Evolutionary conservation across 2,329 filamentous ascomycete species (phyloP), one percentile per base, ranked within the genome.

Genomic region (Fusarium sp.): DNA sequence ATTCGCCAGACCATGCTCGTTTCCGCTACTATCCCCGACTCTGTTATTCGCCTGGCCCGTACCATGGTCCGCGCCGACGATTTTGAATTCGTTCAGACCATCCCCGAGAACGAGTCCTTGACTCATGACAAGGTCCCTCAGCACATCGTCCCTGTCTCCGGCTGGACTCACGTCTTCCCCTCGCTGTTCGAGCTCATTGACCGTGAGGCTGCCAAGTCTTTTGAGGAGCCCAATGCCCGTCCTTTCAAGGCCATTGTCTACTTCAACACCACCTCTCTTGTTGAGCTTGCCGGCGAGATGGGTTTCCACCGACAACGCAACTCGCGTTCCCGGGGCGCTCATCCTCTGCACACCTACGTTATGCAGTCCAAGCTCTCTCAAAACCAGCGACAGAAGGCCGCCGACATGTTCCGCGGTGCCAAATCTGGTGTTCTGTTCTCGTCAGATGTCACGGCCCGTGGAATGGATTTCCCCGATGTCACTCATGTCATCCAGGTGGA

Each of bases 201-300:
- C 63, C 87, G 88, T 38, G 91, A 93, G 75, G 81, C 87, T n/a
- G 75, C 85, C 33, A 83, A 84, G 27, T 80, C 84, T 22, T 77
- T 73, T 2, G 78, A 82, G 71, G 83, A 86, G 71, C 81, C 77
- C 2, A 80, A 81, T 5, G 77, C 70, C 5, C 82, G 82, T 17
- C 93, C 94, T 0, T 98, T 98, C 89, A 99, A 99, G 87, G 94
- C 94, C n/a, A 97, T 99, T 69, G 86, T 98, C 46, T 99, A 98
- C 85, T 92, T 96, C 81, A 93, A 93, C 77, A 94, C 93, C 24
- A 97, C 93, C 1, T 89, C 90, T 27, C 88, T 93, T 72, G 93
- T 95, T 51, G 87, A 91, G 66, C 85, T 95, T 56, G 90, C 90
- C 24, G 84, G 87, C 22, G 85, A 88, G 17, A 83, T 92, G 24